These are phyloP conservation scores for Trichophyton equinum DNA, from an alignment of 2,329 filamentous ascomycete genomes.

Conservation along the genomic window DNA sequence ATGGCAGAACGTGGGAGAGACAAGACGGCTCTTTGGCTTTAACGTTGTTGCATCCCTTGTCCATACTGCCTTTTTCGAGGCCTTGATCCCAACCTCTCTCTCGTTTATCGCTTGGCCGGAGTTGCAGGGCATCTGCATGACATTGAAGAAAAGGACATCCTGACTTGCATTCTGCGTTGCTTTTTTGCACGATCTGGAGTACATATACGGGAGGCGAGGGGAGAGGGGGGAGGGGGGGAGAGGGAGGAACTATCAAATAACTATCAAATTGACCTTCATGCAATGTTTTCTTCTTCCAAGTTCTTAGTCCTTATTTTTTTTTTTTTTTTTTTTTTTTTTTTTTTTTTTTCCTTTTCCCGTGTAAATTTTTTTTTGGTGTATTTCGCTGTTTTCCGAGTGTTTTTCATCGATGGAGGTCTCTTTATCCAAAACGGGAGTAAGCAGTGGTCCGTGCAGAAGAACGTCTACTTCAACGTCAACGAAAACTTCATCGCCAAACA, in stretches of 20 bases:
- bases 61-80: not conserved
- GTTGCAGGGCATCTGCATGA: conserved; percentile 1
- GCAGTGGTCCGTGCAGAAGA: not conserved
- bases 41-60: not conserved
- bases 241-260: no score
- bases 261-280: not conserved
- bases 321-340: no score
- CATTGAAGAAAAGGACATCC: not conserved
- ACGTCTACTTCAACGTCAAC: not conserved
- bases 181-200: conserved; percentile 3
- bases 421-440: no score
- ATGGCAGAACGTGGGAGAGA: not conserved
- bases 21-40: not conserved
- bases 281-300: not conserved
- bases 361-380: not conserved
- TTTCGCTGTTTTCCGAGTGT: not conserved
- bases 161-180: not conserved
- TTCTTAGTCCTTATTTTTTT: not conserved
- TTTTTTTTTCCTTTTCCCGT: no score
- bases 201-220: conserved; percentile 1
- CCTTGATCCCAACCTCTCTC: not conserved
- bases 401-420: no score
- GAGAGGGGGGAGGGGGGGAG: not conserved
- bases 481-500: not conserved
- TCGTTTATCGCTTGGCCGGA: not conserved